Conservation (phyloP, 805 yeast species). For the Candida sonorensis region DNA sequence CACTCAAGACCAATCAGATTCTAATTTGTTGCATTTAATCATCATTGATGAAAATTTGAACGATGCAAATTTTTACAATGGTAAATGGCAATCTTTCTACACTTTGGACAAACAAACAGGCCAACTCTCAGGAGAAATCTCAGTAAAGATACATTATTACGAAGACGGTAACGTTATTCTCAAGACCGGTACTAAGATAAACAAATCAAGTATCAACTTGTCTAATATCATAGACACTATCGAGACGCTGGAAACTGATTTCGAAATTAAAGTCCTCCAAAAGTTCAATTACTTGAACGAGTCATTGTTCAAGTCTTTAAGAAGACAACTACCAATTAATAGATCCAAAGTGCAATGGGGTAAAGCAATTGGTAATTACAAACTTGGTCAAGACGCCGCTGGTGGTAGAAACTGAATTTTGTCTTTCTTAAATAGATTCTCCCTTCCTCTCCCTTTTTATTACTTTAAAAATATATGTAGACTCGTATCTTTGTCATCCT, state of each 20-base stretch:
- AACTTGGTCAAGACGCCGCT: slow-evolving; percentile 75
- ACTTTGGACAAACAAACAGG: slow-evolving; percentile 28
- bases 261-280: slow-evolving; percentile 53
- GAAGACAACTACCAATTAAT: slow-evolving; percentile 90
- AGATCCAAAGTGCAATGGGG: slow-evolving; percentile 95
- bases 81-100: slow-evolving; percentile 77
- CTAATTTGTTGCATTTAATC: slow-evolving; percentile 33
- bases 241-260: slow-evolving; percentile 46
- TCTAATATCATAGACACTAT: slow-evolving; percentile 38
- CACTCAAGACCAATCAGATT: slow-evolving; percentile 32
- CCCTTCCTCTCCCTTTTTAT: too few relatives aligned
- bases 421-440: too few relatives aligned
- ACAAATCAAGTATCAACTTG: slow-evolving; percentile 16
- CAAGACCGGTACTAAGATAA: slow-evolving; percentile 36
- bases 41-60: slow-evolving; percentile 68
- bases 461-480: too few relatives aligned
- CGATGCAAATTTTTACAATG: slow-evolving; percentile 79
- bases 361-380: slow-evolving; percentile 81
- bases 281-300: slow-evolving; percentile 73
- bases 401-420: slow-evolving; percentile 28
- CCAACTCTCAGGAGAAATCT: slow-evolving; percentile 45
- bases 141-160: slow-evolving; percentile 79
- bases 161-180: slow-evolving; percentile 95
- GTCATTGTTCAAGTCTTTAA: slow-evolving; percentile 68
- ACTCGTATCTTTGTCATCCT: too few relatives aligned